Conservation (phyloP, 176 grass and related monocot genomes). For the Elaeis guineensis region DNA sequence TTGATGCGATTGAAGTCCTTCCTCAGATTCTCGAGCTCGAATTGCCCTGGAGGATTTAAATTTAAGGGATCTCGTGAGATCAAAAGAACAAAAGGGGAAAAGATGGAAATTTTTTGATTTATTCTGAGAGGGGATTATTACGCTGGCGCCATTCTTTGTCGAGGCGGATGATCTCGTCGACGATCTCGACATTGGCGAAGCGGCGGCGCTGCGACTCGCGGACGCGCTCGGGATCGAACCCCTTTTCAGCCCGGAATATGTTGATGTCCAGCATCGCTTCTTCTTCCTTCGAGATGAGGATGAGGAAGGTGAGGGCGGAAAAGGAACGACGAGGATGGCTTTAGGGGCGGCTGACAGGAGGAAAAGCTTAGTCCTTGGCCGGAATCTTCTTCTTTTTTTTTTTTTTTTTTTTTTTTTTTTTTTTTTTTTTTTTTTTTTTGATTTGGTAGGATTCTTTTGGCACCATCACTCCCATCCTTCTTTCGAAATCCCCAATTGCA, state of each 20-base stretch:
- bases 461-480: no score
- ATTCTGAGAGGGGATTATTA: conserved; percentile 8
- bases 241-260: conserved; percentile 70
- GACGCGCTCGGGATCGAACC: conserved; percentile 52
- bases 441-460: no score
- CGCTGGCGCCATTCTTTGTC: conserved; percentile 76
- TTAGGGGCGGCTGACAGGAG: no score
- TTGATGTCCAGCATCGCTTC: conserved; percentile 73
- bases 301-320: no score
- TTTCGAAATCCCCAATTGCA: no score
- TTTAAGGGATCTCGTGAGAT: background rate
- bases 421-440: no score
- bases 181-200: conserved; percentile 42
- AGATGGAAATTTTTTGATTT: background rate
- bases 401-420: no score
- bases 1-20: conserved; percentile 81
- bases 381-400: no score
- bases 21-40: conserved; percentile 61
- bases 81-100: background rate
- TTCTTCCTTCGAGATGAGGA: background rate
- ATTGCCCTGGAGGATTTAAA: conserved; percentile 43
- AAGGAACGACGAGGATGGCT: no score
- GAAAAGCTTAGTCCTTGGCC: no score
- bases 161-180: conserved; percentile 77
- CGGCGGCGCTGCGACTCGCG: conserved; percentile 69